phyloP scores from a whole-genome alignment of 495 filamentous ascomycete genomes.

The Trichoderma reesei region DNA sequence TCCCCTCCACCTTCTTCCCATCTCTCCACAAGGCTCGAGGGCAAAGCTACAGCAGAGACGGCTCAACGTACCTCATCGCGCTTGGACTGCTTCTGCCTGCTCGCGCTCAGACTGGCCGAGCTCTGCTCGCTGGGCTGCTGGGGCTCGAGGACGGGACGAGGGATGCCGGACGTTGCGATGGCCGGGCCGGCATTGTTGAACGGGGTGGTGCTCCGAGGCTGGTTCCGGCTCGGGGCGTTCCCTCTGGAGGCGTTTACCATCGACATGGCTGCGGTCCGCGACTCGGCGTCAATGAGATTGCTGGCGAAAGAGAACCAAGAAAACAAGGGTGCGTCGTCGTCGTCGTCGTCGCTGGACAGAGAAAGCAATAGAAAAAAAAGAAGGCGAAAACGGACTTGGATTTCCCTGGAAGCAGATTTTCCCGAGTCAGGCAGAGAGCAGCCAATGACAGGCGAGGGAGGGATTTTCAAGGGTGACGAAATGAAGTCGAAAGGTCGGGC shows the following conservation, averaged over 20 bases:
- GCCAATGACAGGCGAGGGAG: conserved; percentile 4
- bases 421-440: conserved; percentile 1
- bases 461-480: conserved; percentile 9
- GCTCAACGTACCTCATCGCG: conserved; percentile 81
- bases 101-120: conserved; percentile 72
- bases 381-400: not conserved
- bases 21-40: not conserved
- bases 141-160: conserved; percentile 68
- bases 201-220: conserved; percentile 51
- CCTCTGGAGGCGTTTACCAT: conserved; percentile 1
- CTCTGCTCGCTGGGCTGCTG: conserved; percentile 53
- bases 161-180: conserved; percentile 55
- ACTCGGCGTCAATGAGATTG: not conserved
- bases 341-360: not conserved
- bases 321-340: too few relatives aligned
- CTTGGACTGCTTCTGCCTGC: conserved; percentile 87
- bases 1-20: not conserved
- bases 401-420: not conserved
- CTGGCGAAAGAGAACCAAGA: not conserved
- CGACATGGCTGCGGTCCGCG: not conserved
- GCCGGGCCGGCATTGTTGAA: conserved; percentile 54
- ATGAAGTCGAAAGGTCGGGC: conserved; percentile 8
- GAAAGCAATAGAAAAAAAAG: too few relatives aligned
- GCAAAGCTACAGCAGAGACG: not conserved
- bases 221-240: not conserved